Evolutionary conservation across 805 yeast species (phyloP).

Genomic region (Candida arabinofermentans): DNA sequence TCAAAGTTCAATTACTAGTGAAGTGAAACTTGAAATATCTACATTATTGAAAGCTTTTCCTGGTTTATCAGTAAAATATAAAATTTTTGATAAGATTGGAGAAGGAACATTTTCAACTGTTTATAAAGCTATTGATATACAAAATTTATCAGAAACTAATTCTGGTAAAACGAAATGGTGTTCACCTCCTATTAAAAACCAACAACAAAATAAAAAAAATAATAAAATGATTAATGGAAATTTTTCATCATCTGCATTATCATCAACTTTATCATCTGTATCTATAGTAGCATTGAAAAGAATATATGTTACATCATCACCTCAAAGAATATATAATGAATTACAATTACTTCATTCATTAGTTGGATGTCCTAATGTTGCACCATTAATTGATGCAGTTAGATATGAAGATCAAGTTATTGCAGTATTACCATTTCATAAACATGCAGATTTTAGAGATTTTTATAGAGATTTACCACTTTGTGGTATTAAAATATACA

Average conservation of each 20-base stretch:
- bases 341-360: constrained; percentile 68
- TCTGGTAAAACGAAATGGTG: constrained; percentile 26
- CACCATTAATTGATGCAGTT: constrained; percentile 85
- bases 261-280: constrained; percentile 30
- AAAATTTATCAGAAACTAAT: constrained; percentile 16
- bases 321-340: constrained; percentile 86
- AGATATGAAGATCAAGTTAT: constrained; percentile 88
- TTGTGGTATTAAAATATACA: constrained; percentile 74
- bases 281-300: constrained; percentile 79
- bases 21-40: constrained; percentile 33
- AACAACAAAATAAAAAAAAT: constrained; percentile 8
- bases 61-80: constrained; percentile 31
- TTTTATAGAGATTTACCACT: constrained; percentile 78
- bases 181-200: constrained; percentile 26
- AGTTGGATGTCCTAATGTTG: constrained; percentile 68
- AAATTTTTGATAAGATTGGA: constrained; percentile 51
- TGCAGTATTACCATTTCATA: constrained; percentile 87
- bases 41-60: constrained; percentile 28
- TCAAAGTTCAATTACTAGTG: constrained; percentile 10
- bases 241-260: background rate
- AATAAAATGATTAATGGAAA: background rate
- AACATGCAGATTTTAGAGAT: constrained; percentile 85
- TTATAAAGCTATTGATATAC: constrained; percentile 49
- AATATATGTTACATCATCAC: constrained; percentile 93
- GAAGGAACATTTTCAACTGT: constrained; percentile 84